Percentiles rank a stretch among this genome's conserved stretches.
Evolutionary conservation across 306 rosid genomes (phyloP).

Genomic region (Parietaria judaica): DNA sequence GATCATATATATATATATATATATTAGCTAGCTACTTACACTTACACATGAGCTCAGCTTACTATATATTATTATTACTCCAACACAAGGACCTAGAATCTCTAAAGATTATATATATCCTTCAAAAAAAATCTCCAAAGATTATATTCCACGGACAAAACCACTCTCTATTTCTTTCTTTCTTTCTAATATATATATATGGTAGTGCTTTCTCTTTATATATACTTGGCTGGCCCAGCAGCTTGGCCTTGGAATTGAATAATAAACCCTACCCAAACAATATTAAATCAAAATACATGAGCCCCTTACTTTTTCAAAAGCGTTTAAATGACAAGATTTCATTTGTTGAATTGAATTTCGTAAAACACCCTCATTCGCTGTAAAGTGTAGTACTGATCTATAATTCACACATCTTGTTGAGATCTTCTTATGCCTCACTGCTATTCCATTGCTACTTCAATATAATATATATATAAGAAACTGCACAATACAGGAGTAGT

Average conservation of each 20-base stretch:
- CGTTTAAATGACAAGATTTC: not conserved
- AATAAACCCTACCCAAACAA: too few species aligned
- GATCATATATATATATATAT: too few species aligned
- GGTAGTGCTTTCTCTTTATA: not conserved
- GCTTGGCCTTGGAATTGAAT: too few species aligned
- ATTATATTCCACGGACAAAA: conserved; percentile 1
- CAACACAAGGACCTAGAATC: not conserved
- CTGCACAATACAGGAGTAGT: too few species aligned
- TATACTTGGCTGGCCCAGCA: too few species aligned
- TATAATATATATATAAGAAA: too few species aligned
- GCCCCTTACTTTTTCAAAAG: not conserved
- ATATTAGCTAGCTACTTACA: too few species aligned
- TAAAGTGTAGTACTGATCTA: not conserved
- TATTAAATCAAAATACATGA: conserved; percentile 6
- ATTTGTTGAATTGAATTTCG: not conserved
- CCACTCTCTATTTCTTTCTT: not conserved
- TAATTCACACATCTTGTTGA: conserved; percentile 3
- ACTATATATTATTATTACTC: not conserved
- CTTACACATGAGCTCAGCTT: not conserved
- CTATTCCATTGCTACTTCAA: too few species aligned
- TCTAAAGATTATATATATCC: not conserved
- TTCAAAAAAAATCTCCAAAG: too few species aligned
- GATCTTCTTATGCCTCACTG: not conserved
- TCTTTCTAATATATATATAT: not conserved
- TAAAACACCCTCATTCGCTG: too few species aligned